phyloP scores from a whole-genome alignment of 2,329 filamentous ascomycete genomes.

The Hypoxylon sp. region DNA sequence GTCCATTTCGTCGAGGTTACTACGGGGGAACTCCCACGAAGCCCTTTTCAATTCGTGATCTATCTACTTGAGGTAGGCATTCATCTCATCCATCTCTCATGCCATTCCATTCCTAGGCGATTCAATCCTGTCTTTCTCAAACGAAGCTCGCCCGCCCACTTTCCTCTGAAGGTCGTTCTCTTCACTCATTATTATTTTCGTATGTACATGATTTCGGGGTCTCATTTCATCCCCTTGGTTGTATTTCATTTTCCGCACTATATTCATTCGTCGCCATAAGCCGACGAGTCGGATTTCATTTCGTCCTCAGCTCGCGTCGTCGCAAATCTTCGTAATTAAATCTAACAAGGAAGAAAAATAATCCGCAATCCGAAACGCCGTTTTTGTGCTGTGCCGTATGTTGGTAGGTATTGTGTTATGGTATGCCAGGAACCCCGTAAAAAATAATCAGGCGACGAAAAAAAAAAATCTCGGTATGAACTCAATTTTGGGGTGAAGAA shows the following conservation, averaged over 20 bases:
- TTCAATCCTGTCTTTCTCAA: slow-evolving; percentile 16
- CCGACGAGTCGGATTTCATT: slow-evolving; percentile 17
- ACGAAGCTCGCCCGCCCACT: slow-evolving; percentile 10
- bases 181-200: slow-evolving; percentile 30
- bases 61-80: slow-evolving; percentile 22
- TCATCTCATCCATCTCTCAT: slow-evolving; percentile 13
- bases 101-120: slow-evolving; percentile 15
- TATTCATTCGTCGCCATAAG: slow-evolving; percentile 15
- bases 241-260: slow-evolving; percentile 20
- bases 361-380: slow-evolving; percentile 47
- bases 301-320: slow-evolving; percentile 22
- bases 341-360: slow-evolving; percentile 28
- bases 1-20: slow-evolving; percentile 9
- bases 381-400: slow-evolving; percentile 43
- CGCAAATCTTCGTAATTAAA: slow-evolving; percentile 35
- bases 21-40: slow-evolving; percentile 17
- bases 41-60: slow-evolving; percentile 28
- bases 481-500: slow-evolving; percentile 23
- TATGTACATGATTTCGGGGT: slow-evolving; percentile 38
- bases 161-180: slow-evolving; percentile 5
- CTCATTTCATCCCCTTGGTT: slow-evolving; percentile 18
- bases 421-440: slow-evolving; percentile 23
- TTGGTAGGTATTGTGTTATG: slow-evolving; percentile 17
- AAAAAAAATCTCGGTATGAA: slow-evolving; percentile 13
- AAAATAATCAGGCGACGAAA: slow-evolving; percentile 20